Evolutionary conservation across 371 early-diverging fungal genomes (phyloP).

Genomic region (Mortierella sp.): DNA sequence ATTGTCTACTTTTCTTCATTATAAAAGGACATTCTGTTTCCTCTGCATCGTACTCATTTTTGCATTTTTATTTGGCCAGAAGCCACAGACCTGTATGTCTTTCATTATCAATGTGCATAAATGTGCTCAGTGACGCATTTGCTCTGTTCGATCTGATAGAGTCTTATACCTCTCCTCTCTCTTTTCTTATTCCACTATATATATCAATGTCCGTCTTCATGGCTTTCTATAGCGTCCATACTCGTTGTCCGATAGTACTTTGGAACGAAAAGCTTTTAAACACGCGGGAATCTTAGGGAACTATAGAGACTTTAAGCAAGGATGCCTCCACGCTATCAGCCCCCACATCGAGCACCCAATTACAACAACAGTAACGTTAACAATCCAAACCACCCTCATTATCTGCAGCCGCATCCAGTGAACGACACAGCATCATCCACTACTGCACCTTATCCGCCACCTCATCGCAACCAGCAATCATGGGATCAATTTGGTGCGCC

Average conservation of each 20-base stretch:
- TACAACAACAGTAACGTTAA: slow-evolving; percentile 48
- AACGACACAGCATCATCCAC: slow-evolving; percentile 12
- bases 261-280: slow-evolving; percentile 6
- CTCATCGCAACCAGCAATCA: slow-evolving; percentile 28
- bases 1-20: slow-evolving; percentile 3
- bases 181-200: neutral
- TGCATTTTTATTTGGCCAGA: neutral
- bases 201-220: neutral
- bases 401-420: slow-evolving; percentile 25
- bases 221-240: neutral
- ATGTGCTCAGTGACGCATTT: neutral
- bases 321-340: slow-evolving; percentile 56
- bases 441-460: slow-evolving; percentile 26
- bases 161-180: neutral
- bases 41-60: neutral
- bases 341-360: slow-evolving; percentile 31
- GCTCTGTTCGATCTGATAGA: slow-evolving; percentile 3
- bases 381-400: slow-evolving; percentile 42
- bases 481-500: slow-evolving; percentile 26
- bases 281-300: neutral
- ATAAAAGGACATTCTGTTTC: neutral
- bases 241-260: neutral
- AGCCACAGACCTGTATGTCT: slow-evolving; percentile 8
- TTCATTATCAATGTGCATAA: neutral
- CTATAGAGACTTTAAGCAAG: neutral